Evolutionary conservation across 2,329 filamentous ascomycete genomes (phyloP).

Genomic region (Fusarium redolens): DNA sequence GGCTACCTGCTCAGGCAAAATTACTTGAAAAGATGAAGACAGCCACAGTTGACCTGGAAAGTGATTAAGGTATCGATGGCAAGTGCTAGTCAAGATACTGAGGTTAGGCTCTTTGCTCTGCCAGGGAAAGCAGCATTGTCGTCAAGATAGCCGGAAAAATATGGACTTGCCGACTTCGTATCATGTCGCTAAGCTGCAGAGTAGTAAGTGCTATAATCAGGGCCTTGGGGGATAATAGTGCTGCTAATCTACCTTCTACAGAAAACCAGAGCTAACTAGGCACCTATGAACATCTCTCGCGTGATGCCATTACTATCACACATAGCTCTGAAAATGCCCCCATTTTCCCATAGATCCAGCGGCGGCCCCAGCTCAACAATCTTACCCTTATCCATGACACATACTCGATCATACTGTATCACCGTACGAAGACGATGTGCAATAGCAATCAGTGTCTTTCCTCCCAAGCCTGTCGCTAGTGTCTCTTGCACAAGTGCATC

Average conservation of each 20-base stretch:
- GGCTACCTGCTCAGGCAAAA: neutral
- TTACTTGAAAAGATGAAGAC: neutral
- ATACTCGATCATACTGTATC: neutral
- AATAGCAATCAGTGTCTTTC: neutral
- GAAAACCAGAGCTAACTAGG: neutral
- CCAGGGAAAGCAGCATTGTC: too few species aligned
- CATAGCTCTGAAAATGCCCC: neutral
- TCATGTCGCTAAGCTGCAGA: too few species aligned
- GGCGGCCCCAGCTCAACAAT: neutral
- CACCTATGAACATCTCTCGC: neutral
- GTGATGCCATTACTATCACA: neutral
- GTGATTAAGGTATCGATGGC: too few species aligned
- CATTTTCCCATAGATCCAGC: neutral
- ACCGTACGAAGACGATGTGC: neutral
- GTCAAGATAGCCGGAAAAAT: too few species aligned
- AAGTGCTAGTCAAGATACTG: too few species aligned
- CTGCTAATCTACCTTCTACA: neutral
- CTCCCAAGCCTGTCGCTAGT: neutral
- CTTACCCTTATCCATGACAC: neutral
- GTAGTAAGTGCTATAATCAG: neutral
- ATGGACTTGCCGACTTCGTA: too few species aligned
- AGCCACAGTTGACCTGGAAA: neutral
- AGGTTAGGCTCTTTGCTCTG: too few species aligned
- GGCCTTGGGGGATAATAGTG: neutral
- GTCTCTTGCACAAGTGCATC: neutral